These are phyloP conservation scores for Babjeviella inositovora DNA, from an alignment of 805 yeast genomes.

Conservation along the genomic window DNA sequence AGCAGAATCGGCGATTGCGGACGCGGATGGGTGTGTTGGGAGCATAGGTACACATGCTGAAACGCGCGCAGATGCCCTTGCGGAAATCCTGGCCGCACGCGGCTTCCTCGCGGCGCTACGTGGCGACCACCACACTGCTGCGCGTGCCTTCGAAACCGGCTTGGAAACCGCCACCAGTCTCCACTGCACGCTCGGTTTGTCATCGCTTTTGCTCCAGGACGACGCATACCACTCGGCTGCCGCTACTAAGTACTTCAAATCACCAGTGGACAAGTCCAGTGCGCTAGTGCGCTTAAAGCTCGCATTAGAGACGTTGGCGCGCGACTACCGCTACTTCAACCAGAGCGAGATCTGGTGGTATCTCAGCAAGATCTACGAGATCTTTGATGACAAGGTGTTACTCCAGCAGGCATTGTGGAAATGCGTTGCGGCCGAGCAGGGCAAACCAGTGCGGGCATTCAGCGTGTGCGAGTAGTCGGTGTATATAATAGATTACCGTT, in stretches of 20 bases:
- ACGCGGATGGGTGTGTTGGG: slow-evolving; percentile 37
- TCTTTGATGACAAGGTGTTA: slow-evolving; percentile 28
- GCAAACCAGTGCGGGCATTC: slow-evolving; percentile 33
- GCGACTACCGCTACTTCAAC: slow-evolving; percentile 22
- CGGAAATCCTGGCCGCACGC: slow-evolving; percentile 29
- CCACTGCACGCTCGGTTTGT: slow-evolving; percentile 36
- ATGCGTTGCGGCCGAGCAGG: slow-evolving; percentile 48
- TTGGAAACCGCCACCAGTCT: slow-evolving; percentile 33
- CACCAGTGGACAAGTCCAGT: slow-evolving; percentile 38
- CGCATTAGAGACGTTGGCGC: slow-evolving; percentile 18
- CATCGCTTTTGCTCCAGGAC: slow-evolving; percentile 28
- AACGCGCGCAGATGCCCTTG: slow-evolving; percentile 30
- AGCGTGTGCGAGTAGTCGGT: slow-evolving; percentile 9
- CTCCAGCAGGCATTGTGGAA: slow-evolving; percentile 39
- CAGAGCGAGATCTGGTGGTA: slow-evolving; percentile 54
- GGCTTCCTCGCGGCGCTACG: slow-evolving; percentile 19
- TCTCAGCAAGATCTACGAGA: slow-evolving; percentile 47
- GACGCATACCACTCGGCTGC: slow-evolving; percentile 11
- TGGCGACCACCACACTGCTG: slow-evolving; percentile 19
- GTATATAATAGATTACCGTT: neutral
- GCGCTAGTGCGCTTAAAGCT: slow-evolving; percentile 42
- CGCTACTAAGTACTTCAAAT: slow-evolving; percentile 23
- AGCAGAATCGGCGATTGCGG: slow-evolving; percentile 56
- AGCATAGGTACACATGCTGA: slow-evolving; percentile 29
- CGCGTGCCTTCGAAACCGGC: slow-evolving; percentile 51